phyloP scores from a whole-genome alignment of 805 yeast species.

The Starmerella potacharoeniae region DNA sequence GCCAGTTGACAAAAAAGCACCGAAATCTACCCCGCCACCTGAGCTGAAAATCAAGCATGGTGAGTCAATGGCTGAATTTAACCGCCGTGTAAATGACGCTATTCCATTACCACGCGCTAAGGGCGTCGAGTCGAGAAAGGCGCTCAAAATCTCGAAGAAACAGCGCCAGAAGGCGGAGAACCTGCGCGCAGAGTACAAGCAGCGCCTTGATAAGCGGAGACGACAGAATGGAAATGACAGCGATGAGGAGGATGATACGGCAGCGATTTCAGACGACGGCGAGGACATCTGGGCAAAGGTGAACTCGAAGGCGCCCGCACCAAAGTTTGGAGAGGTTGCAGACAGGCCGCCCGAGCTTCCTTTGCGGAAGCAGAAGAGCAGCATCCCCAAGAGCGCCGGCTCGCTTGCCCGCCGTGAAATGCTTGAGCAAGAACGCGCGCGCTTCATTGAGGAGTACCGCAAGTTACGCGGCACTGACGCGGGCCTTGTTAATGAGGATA shows the following conservation, averaged over 20 bases:
- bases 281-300: slow-evolving; percentile 36
- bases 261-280: slow-evolving; percentile 26
- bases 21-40: not conserved
- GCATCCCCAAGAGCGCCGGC: slow-evolving; percentile 34
- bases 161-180: slow-evolving; percentile 23
- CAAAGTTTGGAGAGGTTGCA: slow-evolving; percentile 35
- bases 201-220: slow-evolving; percentile 15
- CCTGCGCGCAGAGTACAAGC: slow-evolving; percentile 21
- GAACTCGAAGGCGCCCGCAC: slow-evolving; percentile 23
- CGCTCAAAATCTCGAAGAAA: slow-evolving; percentile 23
- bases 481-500: not conserved
- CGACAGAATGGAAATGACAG: slow-evolving; percentile 19
- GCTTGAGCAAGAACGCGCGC: slow-evolving; percentile 31
- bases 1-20: slow-evolving; percentile 19
- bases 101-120: slow-evolving; percentile 31
- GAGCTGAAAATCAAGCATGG: slow-evolving; percentile 24
- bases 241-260: slow-evolving; percentile 22
- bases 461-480: slow-evolving; percentile 12
- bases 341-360: slow-evolving; percentile 34
- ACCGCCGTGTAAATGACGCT: slow-evolving; percentile 33
- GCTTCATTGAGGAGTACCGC: slow-evolving; percentile 29
- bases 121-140: slow-evolving; percentile 26
- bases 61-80: slow-evolving; percentile 32
- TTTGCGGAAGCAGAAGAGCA: slow-evolving; percentile 24
- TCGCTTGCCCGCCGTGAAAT: slow-evolving; percentile 30